Evolutionary conservation across 2,329 filamentous ascomycete species (phyloP).

Genomic region (Neurospora crassa): DNA sequence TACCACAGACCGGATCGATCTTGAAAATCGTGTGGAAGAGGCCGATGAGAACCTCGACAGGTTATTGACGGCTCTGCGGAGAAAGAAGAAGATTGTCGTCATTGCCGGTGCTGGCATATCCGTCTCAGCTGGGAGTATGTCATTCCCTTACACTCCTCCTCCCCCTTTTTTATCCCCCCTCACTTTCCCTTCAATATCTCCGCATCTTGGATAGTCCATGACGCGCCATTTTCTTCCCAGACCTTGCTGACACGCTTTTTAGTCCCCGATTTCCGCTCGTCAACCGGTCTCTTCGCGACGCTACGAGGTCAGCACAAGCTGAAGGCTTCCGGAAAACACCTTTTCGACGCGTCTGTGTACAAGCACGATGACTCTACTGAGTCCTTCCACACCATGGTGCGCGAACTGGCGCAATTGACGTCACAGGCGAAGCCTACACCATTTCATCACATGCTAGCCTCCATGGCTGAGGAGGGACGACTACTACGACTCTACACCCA

Average conservation of each 20-base stretch:
- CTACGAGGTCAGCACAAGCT: conserved; percentile 81
- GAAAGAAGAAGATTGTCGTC: conserved; percentile 93
- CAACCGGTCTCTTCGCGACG: conserved; percentile 78
- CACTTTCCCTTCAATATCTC: conserved; percentile 8
- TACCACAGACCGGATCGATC: conserved; percentile 73
- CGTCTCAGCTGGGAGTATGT: conserved; percentile 82
- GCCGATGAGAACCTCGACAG: conserved; percentile 55
- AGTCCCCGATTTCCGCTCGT: conserved; percentile 95
- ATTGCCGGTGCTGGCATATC: conserved; percentile 96
- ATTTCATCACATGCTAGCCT: conserved; percentile 91
- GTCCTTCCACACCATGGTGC: conserved; percentile 93
- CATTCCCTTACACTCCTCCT: neutral
- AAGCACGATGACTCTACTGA: conserved; percentile 81
- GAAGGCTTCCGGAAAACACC: conserved; percentile 85
- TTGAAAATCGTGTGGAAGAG: conserved; percentile 43
- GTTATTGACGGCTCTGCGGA: conserved; percentile 65
- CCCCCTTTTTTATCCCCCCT: neutral
- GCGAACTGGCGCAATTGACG: conserved; percentile 72
- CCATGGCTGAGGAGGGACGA: conserved; percentile 76
- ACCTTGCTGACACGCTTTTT: conserved; percentile 16
- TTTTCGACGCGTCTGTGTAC: conserved; percentile 97
- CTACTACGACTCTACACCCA: conserved; percentile 88
- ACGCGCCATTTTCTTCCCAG: conserved; percentile 11
- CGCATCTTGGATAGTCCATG: neutral
- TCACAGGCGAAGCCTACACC: conserved; percentile 69